Evolutionary conservation across 495 filamentous ascomycete genomes (phyloP).

Genomic region (Opeltia flavorubescens): DNA sequence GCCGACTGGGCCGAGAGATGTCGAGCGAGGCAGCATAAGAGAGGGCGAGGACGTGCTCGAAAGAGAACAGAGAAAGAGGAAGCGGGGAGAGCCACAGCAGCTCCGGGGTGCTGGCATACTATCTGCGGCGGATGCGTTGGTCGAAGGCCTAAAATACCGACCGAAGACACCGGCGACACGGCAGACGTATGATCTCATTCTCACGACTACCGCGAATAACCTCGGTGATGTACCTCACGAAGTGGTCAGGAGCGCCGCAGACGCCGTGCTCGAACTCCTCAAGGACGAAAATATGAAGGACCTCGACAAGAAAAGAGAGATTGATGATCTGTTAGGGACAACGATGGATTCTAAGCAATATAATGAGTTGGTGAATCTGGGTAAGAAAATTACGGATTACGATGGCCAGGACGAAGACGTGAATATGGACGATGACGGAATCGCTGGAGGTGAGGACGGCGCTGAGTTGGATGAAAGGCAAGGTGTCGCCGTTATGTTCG

Average conservation of each 20-base stretch:
- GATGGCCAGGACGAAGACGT: conserved; percentile 95
- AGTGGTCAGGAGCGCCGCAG: conserved; percentile 86
- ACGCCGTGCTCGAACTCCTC: conserved; percentile 77
- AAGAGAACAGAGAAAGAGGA: conserved; percentile 78
- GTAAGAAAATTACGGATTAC: conserved; percentile 99
- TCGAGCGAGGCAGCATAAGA: conserved; percentile 64
- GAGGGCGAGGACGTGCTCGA: conserved; percentile 81
- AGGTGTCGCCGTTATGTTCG: conserved; percentile 94
- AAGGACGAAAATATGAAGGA: conserved; percentile 96
- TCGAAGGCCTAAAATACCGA: conserved; percentile 77
- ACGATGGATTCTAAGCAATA: conserved; percentile 81
- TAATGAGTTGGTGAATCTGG: conserved; percentile 90
- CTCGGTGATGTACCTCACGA: conserved; percentile 89
- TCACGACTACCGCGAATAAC: conserved; percentile 75
- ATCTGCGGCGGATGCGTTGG: conserved; percentile 67
- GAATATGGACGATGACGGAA: conserved; percentile 41
- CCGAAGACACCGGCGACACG: conserved; percentile 84
- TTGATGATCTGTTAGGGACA: conserved; percentile 79
- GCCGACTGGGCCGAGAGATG: conserved; percentile 43
- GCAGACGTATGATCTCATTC: conserved; percentile 90
- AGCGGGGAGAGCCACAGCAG: conserved; percentile 57
- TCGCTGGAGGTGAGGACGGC: conserved; percentile 41
- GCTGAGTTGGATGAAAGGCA: conserved; percentile 82
- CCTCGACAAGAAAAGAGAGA: conserved; percentile 94
- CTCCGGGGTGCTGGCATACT: conserved; percentile 67